These are phyloP conservation scores for Trichomonascaceae sp. DNA, from an alignment of 1,139 yeast species.

Conservation along the genomic window DNA sequence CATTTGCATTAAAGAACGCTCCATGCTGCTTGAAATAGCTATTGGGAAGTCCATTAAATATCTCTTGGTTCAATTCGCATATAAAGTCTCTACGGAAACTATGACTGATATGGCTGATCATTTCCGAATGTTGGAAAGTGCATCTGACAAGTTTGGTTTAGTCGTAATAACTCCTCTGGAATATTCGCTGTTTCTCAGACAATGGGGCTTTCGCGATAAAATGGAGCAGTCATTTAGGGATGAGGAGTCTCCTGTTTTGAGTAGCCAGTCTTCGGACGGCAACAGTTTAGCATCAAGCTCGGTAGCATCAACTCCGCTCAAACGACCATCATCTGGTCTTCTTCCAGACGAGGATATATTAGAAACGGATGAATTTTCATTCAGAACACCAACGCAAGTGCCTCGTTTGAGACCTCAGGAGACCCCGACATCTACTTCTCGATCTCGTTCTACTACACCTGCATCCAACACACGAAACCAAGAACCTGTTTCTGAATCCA, in stretches of 20 bases:
- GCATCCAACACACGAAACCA: not conserved
- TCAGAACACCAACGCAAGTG: not conserved
- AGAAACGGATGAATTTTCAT: not conserved
- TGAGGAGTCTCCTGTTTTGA: not conserved
- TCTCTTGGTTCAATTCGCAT: not conserved
- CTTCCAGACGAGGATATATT: not conserved
- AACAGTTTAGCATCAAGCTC: not conserved
- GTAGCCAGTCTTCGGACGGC: not conserved
- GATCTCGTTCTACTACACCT: not conserved
- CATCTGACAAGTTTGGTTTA: slow-evolving; percentile 1
- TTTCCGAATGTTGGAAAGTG: not conserved
- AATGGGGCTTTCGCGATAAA: not conserved
- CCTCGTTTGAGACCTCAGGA: not conserved
- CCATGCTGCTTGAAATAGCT: not conserved
- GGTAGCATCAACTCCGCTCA: not conserved
- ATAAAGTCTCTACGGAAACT: not conserved
- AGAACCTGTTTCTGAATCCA: not conserved
- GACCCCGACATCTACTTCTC: not conserved
- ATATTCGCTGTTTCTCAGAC: slow-evolving; percentile 1
- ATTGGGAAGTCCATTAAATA: not conserved
- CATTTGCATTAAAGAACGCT: not conserved
- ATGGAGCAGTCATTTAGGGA: not conserved
- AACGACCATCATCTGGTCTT: not conserved
- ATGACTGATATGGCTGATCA: not conserved
- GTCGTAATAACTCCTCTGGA: not conserved